A percentile compares a stretch with the other conserved stretches of the same genome.
These are phyloP conservation scores for Suillus occidentalis DNA, from an alignment of 768 basidiomycete genomes.

Conservation along the genomic window DNA sequence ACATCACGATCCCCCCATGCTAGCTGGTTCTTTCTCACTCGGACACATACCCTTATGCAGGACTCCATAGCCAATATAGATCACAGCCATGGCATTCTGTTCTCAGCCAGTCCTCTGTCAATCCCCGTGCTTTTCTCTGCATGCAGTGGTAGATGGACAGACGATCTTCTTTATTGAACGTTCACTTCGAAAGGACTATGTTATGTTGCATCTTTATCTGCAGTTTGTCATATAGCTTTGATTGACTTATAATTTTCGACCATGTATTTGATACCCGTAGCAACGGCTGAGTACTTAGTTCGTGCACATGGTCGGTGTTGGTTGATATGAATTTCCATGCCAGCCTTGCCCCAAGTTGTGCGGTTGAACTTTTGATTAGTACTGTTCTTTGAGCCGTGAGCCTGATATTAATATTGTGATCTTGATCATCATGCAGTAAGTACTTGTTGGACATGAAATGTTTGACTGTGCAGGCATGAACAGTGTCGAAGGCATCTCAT, in stretches of 20 bases:
- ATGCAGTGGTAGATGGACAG: not conserved
- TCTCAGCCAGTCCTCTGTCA: not conserved
- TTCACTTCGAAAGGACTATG: not conserved
- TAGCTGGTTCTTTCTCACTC: not conserved
- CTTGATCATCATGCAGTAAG: not conserved
- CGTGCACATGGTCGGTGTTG: not conserved
- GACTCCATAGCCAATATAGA: not conserved
- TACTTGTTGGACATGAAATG: not conserved
- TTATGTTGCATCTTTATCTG: constrained; percentile 2
- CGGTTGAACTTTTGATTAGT: not conserved
- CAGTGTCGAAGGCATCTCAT: no score
- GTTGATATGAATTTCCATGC: not conserved
- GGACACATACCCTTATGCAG: not conserved
- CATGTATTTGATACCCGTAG: not conserved
- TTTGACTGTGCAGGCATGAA: no score
- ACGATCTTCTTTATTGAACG: not conserved
- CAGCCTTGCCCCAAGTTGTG: not conserved
- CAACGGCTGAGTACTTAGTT: not conserved
- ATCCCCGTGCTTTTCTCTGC: not conserved
- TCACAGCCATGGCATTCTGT: not conserved
- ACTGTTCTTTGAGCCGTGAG: not conserved
- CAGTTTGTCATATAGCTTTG: not conserved
- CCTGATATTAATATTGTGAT: not conserved
- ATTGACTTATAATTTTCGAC: not conserved
- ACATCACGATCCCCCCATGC: constrained; percentile 67